Base-by-base conservation (phyloP, 2,329 filamentous ascomycete genomes). In the Malbranchea zuffiana region DNA sequence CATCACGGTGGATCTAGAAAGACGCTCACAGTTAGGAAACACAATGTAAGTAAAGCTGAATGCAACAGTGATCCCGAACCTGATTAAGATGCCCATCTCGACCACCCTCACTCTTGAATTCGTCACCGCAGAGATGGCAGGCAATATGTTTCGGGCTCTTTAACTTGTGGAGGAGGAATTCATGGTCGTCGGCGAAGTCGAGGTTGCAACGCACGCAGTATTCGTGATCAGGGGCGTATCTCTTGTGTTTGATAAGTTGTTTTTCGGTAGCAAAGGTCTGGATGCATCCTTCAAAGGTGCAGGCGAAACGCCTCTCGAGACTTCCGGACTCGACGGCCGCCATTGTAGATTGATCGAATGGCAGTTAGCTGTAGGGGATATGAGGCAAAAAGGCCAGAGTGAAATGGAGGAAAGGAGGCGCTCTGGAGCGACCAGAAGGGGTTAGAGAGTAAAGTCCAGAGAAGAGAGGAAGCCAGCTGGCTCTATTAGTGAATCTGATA, bases 101-200 rank as follows among this genome's bases (percentile, higher is more conserved):
- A 1, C 71, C 74, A 15, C 61, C 62, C 2, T 63, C 57, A 18
- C 64, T 71, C 42, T 66, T 65, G 54, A 74, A 76, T 27, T 76
- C 71, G 6, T 63, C 50, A 8, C 67, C 69, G 36, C 74, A 78
- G 27, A 74, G 59, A 8, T 70, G 67, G 50, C 74, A 78, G 34
- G 64, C 65, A 30, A 71, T 66, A 43, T 72, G 67, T 19, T 59
- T 62, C 2, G 57, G 49, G 21, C 57, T 65, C 32, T 52, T 50
- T 27, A 66, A 53, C 47, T 71, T 71, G 53, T 74, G 71, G n/a
- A 61, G 49, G 5, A 66, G 55, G 2, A 66, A 50, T 3, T 57
- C 54, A 21, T 66, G 62, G 29, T 63, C 65, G 7, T 60, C 55
- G 1, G 56, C 50, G 39, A 66, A 72, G 46, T 72, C 62, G n/a